phyloP scores from a whole-genome alignment of 2,329 filamentous ascomycete genomes.

The Colletotrichum destructivum region DNA sequence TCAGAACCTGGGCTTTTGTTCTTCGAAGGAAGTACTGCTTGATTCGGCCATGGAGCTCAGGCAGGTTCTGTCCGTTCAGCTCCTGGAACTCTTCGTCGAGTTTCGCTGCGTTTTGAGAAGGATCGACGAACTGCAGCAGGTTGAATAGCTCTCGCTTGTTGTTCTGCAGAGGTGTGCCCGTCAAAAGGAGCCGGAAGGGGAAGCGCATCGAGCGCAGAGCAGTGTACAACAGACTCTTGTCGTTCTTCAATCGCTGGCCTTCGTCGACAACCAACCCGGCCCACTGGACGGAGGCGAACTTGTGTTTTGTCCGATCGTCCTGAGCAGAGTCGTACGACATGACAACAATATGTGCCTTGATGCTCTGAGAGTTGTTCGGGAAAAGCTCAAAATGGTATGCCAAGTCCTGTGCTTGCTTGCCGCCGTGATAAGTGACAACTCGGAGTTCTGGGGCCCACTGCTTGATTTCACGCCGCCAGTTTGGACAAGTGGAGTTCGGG shows the following conservation, averaged over 20 bases:
- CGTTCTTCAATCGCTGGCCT: constrained; percentile 95
- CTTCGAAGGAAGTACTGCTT: constrained; percentile 79
- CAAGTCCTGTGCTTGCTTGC: constrained; percentile 79
- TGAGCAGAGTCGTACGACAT: constrained; percentile 94
- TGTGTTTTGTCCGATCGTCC: constrained; percentile 76
- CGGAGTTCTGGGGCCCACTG: constrained; percentile 89
- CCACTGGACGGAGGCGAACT: constrained; percentile 84
- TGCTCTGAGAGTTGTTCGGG: constrained; percentile 73
- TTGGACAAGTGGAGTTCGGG: constrained; percentile 95
- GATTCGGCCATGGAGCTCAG: constrained; percentile 86
- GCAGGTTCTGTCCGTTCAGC: constrained; percentile 87
- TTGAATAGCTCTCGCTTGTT: constrained; percentile 97
- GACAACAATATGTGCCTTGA: constrained; percentile 92
- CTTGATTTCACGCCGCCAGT: constrained; percentile 97
- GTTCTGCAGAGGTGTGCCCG: constrained; percentile 94
- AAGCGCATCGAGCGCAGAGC: constrained; percentile 81
- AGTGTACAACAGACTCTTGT: constrained; percentile 85
- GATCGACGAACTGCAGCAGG: constrained; percentile 93
- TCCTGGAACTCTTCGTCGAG: constrained; percentile 83
- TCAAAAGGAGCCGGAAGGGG: constrained; percentile 88
- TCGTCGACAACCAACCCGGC: constrained; percentile 93
- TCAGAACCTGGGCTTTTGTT: constrained; percentile 91
- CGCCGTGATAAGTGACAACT: constrained; percentile 94
- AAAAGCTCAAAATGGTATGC: constrained; percentile 90
- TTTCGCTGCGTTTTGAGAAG: constrained; percentile 75